Percentiles rank a stretch among this genome's conserved stretches.
phyloP scores from a whole-genome alignment of 176 grass and related monocot genomes.

The Tuctoria greenei region DNA sequence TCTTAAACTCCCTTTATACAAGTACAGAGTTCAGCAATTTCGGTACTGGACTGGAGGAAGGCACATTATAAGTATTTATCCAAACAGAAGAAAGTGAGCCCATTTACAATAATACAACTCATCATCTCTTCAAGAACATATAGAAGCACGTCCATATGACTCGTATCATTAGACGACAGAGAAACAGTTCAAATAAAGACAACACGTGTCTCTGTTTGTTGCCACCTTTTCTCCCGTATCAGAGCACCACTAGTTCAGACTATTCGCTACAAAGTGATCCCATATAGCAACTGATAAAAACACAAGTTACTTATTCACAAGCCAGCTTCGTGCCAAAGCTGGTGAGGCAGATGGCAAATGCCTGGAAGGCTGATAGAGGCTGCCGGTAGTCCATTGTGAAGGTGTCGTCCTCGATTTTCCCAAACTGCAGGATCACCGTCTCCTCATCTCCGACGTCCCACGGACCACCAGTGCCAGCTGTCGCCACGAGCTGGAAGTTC shows the following conservation, averaged over 20 bases:
- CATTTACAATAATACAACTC: conserved; percentile 40
- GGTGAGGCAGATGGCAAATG: conserved; percentile 88
- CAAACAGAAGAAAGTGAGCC: conserved; percentile 18
- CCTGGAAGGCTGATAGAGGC: conserved; percentile 90
- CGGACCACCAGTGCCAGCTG: conserved; percentile 25
- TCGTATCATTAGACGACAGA: conserved; percentile 28
- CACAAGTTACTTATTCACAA: conserved; percentile 64
- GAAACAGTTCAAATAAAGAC: conserved; percentile 10
- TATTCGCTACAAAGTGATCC: conserved; percentile 4
- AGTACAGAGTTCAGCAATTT: neutral
- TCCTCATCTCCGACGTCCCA: conserved; percentile 66
- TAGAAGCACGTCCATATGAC: conserved; percentile 26
- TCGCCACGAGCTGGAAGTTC: conserved; percentile 86
- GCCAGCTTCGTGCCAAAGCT: conserved; percentile 98
- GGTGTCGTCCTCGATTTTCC: conserved; percentile 72
- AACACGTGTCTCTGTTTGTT: neutral
- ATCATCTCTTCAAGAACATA: conserved; percentile 22
- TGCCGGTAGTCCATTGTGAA: conserved; percentile 97
- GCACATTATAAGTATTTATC: neutral
- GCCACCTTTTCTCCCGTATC: neutral
- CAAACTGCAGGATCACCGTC: conserved; percentile 88
- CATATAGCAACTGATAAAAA: conserved; percentile 20
- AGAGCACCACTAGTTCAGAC: conserved; percentile 14
- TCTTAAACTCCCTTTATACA: neutral
- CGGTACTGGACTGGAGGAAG: neutral